phyloP scores from a whole-genome alignment of 2,329 filamentous ascomycete species.

The Cladosporium sp. region DNA sequence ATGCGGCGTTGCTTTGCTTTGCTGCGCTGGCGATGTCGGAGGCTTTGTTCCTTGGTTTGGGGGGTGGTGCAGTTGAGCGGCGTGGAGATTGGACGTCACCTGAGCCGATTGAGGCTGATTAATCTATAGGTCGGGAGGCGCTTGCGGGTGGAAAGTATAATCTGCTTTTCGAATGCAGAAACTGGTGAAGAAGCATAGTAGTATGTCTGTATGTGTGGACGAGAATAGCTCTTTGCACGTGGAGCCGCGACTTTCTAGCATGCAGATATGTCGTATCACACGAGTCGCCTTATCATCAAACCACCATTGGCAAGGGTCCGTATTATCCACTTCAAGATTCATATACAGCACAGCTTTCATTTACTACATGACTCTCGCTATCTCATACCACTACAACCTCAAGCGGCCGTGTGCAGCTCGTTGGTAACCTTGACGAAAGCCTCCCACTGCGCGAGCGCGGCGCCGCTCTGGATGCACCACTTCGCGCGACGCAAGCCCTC shows the following conservation, averaged over 20 bases:
- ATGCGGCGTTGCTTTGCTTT: neutral
- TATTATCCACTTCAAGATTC: neutral
- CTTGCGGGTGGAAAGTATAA: neutral
- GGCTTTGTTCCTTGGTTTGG: neutral
- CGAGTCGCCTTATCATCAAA: neutral
- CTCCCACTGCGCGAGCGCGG: conserved; percentile 80
- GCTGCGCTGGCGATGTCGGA: neutral
- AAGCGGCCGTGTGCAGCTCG: conserved; percentile 6
- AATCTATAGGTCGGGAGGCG: neutral
- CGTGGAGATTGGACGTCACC: neutral
- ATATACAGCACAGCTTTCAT: neutral
- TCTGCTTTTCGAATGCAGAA: neutral
- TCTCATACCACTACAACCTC: neutral
- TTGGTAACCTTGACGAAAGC: conserved; percentile 84
- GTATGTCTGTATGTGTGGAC: neutral
- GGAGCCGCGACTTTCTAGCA: neutral
- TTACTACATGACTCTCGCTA: neutral
- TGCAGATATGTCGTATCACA: neutral
- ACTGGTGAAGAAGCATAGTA: neutral
- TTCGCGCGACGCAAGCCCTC: conserved; percentile 84
- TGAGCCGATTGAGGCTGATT: neutral
- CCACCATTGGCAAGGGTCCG: neutral
- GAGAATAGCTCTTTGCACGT: neutral
- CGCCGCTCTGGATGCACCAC: conserved; percentile 84
- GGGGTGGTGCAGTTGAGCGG: neutral